Conservation (phyloP, 805 yeast species). For the Yarrowia yakushimensis region DNA sequence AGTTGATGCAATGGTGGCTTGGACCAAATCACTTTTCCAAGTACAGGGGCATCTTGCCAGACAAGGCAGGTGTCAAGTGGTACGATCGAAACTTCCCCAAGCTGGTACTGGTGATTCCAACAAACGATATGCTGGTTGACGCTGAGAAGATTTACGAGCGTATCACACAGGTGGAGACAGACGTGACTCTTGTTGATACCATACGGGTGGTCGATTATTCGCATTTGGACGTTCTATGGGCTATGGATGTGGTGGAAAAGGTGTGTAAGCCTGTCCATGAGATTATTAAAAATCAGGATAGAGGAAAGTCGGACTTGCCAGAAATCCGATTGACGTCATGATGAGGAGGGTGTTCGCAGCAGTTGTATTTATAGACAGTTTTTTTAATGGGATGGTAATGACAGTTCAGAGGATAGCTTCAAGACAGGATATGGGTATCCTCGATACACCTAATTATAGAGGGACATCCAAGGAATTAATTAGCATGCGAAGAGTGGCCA, state of each 20-base stretch:
- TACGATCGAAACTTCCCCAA: constrained; percentile 48
- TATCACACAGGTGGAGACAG: constrained; percentile 42
- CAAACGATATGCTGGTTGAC: constrained; percentile 71
- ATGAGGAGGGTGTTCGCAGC: neutral
- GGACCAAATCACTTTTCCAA: constrained; percentile 50
- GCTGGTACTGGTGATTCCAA: constrained; percentile 66
- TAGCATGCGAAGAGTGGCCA: too few species aligned
- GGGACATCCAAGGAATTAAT: too few species aligned
- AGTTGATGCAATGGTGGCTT: constrained; percentile 92
- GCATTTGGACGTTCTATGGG: constrained; percentile 93
- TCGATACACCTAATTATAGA: too few species aligned
- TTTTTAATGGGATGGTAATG: neutral
- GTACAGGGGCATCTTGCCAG: constrained; percentile 53
- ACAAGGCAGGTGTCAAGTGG: constrained; percentile 42
- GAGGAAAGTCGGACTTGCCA: neutral
- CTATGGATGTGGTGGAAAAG: constrained; percentile 63
- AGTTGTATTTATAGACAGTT: constrained; percentile 13
- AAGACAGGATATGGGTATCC: too few species aligned
- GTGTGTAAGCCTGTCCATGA: constrained; percentile 51
- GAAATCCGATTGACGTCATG: neutral
- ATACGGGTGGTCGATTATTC: constrained; percentile 60
- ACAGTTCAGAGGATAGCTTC: too few species aligned
- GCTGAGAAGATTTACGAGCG: constrained; percentile 66
- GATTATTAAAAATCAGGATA: constrained; percentile 32
- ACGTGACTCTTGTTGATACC: constrained; percentile 41